Evolutionary conservation across 805 yeast genomes (phyloP).

Genomic region (Suhomyces xylopsoci): DNA sequence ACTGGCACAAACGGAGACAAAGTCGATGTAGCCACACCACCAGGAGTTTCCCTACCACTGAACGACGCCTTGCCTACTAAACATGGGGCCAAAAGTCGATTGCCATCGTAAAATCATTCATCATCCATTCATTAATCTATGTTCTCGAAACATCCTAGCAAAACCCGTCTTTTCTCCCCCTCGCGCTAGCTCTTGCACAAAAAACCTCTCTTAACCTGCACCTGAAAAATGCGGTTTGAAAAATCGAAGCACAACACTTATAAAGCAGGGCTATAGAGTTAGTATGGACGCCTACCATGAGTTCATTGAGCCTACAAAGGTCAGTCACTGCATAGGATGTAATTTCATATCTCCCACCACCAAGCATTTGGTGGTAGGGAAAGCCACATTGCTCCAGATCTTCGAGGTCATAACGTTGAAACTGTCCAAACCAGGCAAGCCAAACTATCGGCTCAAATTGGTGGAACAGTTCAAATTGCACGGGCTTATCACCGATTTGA

Average conservation of each 20-base stretch:
- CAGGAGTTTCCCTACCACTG: not conserved
- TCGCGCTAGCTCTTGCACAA: not conserved
- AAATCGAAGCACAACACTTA: not conserved
- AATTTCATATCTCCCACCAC: constrained; percentile 43
- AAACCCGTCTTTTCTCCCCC: not conserved
- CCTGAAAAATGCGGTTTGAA: constrained; percentile 1
- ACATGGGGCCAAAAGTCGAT: not conserved
- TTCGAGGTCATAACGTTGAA: constrained; percentile 40
- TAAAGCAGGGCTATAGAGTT: too few relatives aligned
- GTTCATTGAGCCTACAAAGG: constrained; percentile 71
- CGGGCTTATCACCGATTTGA: constrained; percentile 64
- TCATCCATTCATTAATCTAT: too few relatives aligned
- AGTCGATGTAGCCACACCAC: not conserved
- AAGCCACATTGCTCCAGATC: constrained; percentile 66
- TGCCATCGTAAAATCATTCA: not conserved
- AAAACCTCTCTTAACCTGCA: constrained; percentile 6
- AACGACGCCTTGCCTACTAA: not conserved
- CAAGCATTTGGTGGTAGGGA: constrained; percentile 64
- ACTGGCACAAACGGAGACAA: not conserved
- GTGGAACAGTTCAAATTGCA: constrained; percentile 66
- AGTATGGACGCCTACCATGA: constrained; percentile 70
- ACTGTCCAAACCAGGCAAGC: constrained; percentile 17
- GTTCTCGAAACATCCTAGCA: not conserved
- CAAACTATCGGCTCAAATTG: constrained; percentile 27
- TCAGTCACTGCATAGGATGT: constrained; percentile 57